Percentiles rank a stretch among this genome's conserved stretches.
These are phyloP conservation scores for Blastomyces percursus DNA, from an alignment of 2,329 filamentous ascomycete species.

Conservation along the genomic window DNA sequence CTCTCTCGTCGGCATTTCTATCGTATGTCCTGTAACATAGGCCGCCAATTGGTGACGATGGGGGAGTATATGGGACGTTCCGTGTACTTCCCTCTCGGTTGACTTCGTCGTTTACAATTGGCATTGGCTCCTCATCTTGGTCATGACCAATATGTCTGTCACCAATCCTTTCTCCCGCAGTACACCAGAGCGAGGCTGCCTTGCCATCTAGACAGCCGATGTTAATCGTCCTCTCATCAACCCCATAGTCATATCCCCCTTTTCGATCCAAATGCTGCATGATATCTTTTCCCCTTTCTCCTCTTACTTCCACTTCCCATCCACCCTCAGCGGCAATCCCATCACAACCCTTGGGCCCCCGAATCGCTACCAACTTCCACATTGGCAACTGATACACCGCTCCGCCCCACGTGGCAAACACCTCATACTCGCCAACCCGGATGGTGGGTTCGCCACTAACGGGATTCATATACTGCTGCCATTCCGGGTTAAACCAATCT, in stretches of 20 bases:
- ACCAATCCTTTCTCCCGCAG: not conserved
- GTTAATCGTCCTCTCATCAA: not conserved
- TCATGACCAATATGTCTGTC: no score
- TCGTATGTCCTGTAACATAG: not conserved
- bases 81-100: not conserved
- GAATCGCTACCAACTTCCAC: not conserved
- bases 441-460: constrained; percentile 6
- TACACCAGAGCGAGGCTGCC: not conserved
- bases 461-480: constrained; percentile 17
- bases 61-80: not conserved
- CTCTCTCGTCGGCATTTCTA: not conserved
- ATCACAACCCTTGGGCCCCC: not conserved
- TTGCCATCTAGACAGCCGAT: not conserved
- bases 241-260: not conserved
- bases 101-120: not conserved
- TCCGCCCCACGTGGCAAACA: not conserved
- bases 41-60: not conserved
- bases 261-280: not conserved
- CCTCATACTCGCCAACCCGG: constrained; percentile 5
- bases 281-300: not conserved
- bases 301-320: not conserved
- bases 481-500: constrained; percentile 14
- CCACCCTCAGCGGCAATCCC: not conserved
- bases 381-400: not conserved
- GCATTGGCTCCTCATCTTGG: not conserved